Conservation (phyloP, 106 monocot species). For the Dendrobium chrysotoxum region DNA sequence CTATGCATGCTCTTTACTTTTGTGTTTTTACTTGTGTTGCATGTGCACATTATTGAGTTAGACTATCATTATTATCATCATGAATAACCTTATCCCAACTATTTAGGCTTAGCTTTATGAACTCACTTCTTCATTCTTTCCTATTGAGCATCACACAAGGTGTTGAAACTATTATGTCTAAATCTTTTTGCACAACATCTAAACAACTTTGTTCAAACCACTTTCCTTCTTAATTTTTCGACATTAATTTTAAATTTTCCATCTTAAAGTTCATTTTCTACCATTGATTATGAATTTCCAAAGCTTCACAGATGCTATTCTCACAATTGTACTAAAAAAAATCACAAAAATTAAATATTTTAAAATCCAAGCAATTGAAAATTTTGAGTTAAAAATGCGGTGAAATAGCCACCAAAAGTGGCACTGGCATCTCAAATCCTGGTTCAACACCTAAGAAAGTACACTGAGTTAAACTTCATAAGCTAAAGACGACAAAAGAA, state of each 20-base stretch:
- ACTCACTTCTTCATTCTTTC: not conserved
- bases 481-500: not conserved
- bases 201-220: not conserved
- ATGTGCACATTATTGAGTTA: not conserved
- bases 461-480: not conserved
- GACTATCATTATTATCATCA: not conserved
- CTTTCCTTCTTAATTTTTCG: not conserved
- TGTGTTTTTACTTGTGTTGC: not conserved
- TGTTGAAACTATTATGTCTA: not conserved
- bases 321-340: not conserved
- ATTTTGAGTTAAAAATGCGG: no score
- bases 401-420: not conserved
- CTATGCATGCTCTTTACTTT: not conserved
- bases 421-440: not conserved
- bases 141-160: not conserved
- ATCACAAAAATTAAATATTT: not conserved
- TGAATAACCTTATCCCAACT: not conserved
- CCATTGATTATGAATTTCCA: not conserved
- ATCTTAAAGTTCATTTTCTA: not conserved
- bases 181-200: not conserved
- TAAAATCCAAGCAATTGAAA: not conserved
- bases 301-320: not conserved
- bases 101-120: not conserved
- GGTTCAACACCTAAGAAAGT: not conserved
- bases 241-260: not conserved